phyloP scores from a whole-genome alignment of 1,284 basidiomycete species.

The Rhizopogon parksii region DNA sequence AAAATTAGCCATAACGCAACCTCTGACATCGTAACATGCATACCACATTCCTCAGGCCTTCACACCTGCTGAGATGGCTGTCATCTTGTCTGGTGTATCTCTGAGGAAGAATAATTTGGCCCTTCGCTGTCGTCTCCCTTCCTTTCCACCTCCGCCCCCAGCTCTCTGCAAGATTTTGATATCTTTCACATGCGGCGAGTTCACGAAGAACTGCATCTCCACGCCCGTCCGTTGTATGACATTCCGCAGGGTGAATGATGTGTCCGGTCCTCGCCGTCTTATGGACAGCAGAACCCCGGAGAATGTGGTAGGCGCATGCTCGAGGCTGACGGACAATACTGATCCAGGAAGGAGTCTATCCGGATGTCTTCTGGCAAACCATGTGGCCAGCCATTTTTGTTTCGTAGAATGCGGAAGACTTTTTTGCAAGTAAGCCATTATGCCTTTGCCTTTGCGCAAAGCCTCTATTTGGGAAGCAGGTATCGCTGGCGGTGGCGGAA shows the following conservation, averaged over 20 bases:
- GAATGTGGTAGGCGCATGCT: constrained; percentile 70
- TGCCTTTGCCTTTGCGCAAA: constrained; percentile 64
- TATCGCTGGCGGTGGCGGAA: constrained; percentile 41
- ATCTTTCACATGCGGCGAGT: constrained; percentile 79
- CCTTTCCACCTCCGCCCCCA: constrained; percentile 39
- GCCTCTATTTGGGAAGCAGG: constrained; percentile 33
- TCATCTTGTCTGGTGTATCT: constrained; percentile 77
- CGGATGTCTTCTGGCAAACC: constrained; percentile 67
- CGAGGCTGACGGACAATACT: constrained; percentile 68
- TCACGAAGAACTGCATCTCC: constrained; percentile 84
- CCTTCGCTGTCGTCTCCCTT: constrained; percentile 50
- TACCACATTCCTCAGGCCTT: constrained; percentile 24
- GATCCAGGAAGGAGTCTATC: constrained; percentile 72
- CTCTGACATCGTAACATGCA: neutral
- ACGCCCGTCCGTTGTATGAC: constrained; percentile 84
- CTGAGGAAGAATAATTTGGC: constrained; percentile 76
- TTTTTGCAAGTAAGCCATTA: constrained; percentile 71
- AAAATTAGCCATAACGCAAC: neutral
- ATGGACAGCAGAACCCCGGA: constrained; percentile 82
- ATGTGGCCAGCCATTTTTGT: constrained; percentile 52
- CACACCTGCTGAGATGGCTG: constrained; percentile 57
- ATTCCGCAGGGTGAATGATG: constrained; percentile 79
- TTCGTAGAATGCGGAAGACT: constrained; percentile 64
- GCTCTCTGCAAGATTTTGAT: constrained; percentile 68
- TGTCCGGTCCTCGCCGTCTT: constrained; percentile 75